These are phyloP conservation scores for Ensete glaucum DNA, from an alignment of 176 grass and related monocot genomes.

Conservation along the genomic window DNA sequence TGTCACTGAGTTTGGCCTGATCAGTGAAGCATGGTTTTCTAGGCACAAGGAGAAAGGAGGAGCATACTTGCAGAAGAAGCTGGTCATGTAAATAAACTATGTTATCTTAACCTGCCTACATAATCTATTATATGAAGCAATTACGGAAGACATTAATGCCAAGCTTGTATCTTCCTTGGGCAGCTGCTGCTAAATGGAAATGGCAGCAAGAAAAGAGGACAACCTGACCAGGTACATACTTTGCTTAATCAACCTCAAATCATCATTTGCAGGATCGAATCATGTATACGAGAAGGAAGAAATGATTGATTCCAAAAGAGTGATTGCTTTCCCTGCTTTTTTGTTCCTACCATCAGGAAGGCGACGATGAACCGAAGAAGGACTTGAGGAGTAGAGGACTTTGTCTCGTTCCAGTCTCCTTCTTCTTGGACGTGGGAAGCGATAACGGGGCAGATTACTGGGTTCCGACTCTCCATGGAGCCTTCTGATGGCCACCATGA, in stretches of 20 bases:
- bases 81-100: conserved; percentile 39
- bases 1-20: too few relatives aligned
- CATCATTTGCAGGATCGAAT: too few relatives aligned
- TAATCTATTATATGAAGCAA: too few relatives aligned
- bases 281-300: too few relatives aligned
- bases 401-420: conserved; percentile 61
- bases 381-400: conserved; percentile 57
- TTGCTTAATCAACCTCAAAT: conserved; percentile 43
- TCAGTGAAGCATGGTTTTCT: conserved; percentile 21
- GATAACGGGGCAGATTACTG: conserved; percentile 60
- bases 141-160: background rate
- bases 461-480: conserved; percentile 18
- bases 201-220: conserved; percentile 14
- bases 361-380: conserved; percentile 35
- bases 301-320: too few relatives aligned
- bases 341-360: background rate
- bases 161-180: background rate
- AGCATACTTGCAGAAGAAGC: conserved; percentile 72
- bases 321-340: too few relatives aligned
- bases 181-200: background rate
- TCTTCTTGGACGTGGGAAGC: conserved; percentile 36
- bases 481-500: background rate
- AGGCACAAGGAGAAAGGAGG: conserved; percentile 78
- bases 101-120: background rate
- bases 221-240: background rate